Conservation (phyloP, 2,329 filamentous ascomycete species). For the Acrocalymma vagum region DNA sequence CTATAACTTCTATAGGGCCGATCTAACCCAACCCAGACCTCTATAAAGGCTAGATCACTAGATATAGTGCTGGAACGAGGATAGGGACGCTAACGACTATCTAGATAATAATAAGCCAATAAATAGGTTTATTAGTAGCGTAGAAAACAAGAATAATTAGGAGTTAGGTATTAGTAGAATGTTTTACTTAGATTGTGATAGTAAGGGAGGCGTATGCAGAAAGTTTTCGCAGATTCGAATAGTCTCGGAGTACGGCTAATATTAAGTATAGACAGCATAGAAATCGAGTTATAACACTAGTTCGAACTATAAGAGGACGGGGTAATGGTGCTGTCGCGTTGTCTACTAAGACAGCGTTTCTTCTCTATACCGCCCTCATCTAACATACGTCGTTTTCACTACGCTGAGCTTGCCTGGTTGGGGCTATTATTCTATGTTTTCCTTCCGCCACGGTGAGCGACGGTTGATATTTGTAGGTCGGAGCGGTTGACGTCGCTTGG, state of each 20-base stretch:
- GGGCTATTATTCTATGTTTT: constrained; percentile 6
- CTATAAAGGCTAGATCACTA: too few relatives aligned
- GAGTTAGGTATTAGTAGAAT: constrained; percentile 7
- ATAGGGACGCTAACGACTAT: too few relatives aligned
- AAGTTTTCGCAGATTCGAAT: constrained; percentile 1
- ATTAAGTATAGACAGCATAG: too few relatives aligned
- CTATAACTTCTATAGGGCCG: too few relatives aligned
- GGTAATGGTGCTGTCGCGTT: too few relatives aligned
- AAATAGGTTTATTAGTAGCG: constrained; percentile 1
- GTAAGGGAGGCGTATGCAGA: constrained; percentile 3
- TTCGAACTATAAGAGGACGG: constrained; percentile 11
- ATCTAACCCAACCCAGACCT: too few relatives aligned
- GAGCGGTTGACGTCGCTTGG: constrained; percentile 10
- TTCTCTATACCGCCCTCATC: constrained; percentile 10
- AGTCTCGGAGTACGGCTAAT: constrained; percentile 2
- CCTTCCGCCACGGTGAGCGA: constrained; percentile 10
- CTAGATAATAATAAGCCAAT: constrained; percentile 11
- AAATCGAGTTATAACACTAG: constrained; percentile 12
- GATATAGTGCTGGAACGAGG: too few relatives aligned
- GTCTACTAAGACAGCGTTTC: constrained; percentile 13
- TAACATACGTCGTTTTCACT: constrained; percentile 11
- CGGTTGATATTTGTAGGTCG: constrained; percentile 12
- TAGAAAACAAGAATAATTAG: constrained; percentile 3
- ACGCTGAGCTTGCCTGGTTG: constrained; percentile 10
- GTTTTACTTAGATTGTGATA: constrained; percentile 8